Evolutionary conservation across 1,139 yeast species (phyloP).

Genomic region (Candida sanyaensis): DNA sequence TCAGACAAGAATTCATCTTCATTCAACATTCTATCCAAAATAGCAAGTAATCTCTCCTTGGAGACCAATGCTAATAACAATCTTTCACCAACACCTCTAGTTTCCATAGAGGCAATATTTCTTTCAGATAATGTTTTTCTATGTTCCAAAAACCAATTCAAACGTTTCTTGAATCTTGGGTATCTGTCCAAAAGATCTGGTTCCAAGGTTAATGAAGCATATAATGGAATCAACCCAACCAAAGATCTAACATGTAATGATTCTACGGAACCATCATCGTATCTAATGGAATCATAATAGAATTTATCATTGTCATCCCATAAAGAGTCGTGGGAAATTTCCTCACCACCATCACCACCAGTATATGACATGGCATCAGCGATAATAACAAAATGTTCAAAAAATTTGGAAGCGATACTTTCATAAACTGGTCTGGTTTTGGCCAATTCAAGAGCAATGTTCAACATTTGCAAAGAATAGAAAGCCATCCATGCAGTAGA

Average conservation of each 20-base stretch:
- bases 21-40: constrained; percentile 81
- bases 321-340: constrained; percentile 60
- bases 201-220: constrained; percentile 88
- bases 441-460: constrained; percentile 87
- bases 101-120: constrained; percentile 85
- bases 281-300: constrained; percentile 88
- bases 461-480: constrained; percentile 87
- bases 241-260: constrained; percentile 85
- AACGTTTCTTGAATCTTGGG: constrained; percentile 83
- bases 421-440: constrained; percentile 87
- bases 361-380: constrained; percentile 93
- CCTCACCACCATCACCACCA: constrained; percentile 49
- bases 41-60: constrained; percentile 76
- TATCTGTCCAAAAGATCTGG: constrained; percentile 79
- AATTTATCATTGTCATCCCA: constrained; percentile 93
- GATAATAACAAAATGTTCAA: constrained; percentile 89
- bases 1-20: constrained; percentile 86
- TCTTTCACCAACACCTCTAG: constrained; percentile 86
- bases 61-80: constrained; percentile 79
- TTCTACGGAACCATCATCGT: constrained; percentile 73
- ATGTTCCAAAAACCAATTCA: constrained; percentile 84
- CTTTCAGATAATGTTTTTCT: constrained; percentile 75
- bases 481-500: constrained; percentile 99
- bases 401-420: constrained; percentile 92
- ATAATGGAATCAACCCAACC: constrained; percentile 91